Evolutionary conservation across 228 moss, liverwort and hornwort genomes (phyloP).

Genomic region (Sphagnum fallax): DNA sequence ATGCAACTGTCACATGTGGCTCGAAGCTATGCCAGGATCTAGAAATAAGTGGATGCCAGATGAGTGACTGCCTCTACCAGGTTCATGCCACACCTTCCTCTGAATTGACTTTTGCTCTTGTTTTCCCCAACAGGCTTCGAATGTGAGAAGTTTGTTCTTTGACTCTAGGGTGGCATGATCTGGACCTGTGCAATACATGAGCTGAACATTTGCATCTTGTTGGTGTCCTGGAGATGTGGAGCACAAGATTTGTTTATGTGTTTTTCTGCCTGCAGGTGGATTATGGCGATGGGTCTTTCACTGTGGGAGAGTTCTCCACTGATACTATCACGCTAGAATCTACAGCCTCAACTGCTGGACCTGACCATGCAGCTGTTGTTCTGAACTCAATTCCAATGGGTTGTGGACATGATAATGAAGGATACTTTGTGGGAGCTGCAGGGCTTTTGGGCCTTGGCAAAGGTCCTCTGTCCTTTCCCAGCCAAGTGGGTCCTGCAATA

Average conservation of each 20-base stretch:
- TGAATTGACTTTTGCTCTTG: constrained; percentile 12
- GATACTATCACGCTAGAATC: constrained; percentile 53
- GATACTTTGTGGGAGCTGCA: constrained; percentile 65
- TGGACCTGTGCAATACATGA: too few relatives aligned
- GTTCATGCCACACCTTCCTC: constrained; percentile 13
- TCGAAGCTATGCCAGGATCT: constrained; percentile 22
- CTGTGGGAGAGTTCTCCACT: constrained; percentile 67
- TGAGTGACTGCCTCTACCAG: constrained; percentile 44
- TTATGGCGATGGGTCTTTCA: constrained; percentile 80
- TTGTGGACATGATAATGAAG: constrained; percentile 78
- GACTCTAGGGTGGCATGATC: too few relatives aligned
- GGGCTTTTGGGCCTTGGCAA: constrained; percentile 78
- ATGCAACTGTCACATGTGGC: constrained; percentile 20
- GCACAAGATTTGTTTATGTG: too few relatives aligned
- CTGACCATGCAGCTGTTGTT: constrained; percentile 29
- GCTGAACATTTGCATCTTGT: too few relatives aligned
- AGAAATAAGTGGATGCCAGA: constrained; percentile 35
- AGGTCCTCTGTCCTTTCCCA: constrained; percentile 66
- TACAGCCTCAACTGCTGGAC: neutral
- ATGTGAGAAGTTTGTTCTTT: too few relatives aligned
- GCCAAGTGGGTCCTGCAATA: constrained; percentile 47
- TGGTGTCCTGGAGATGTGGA: too few relatives aligned
- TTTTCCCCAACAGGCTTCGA: constrained; percentile 12
- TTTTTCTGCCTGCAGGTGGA: constrained; percentile 24
- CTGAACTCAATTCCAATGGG: constrained; percentile 53